Evolutionary conservation across 2,329 filamentous ascomycete species (phyloP).

Genomic region (Fusarium sp.): DNA sequence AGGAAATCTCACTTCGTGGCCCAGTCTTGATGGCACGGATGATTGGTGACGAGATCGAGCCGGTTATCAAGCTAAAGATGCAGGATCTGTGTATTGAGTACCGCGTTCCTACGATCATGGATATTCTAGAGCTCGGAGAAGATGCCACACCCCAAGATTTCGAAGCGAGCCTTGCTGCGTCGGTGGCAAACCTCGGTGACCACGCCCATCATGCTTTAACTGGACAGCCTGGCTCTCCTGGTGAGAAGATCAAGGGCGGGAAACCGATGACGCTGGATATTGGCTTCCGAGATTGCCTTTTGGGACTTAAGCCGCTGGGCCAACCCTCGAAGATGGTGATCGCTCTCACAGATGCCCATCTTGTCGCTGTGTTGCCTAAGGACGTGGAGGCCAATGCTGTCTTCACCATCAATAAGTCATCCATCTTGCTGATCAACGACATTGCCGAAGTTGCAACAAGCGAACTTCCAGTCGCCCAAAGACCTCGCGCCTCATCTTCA

Average conservation of each 20-base stretch:
- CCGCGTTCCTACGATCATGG: slow-evolving; percentile 83
- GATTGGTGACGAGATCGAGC: slow-evolving; percentile 94
- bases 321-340: slow-evolving; percentile 79
- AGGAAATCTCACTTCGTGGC: slow-evolving; percentile 38
- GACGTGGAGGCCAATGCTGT: slow-evolving; percentile 70
- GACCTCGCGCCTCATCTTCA: slow-evolving; percentile 48
- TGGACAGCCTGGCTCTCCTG: slow-evolving; percentile 38
- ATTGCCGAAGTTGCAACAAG: slow-evolving; percentile 49
- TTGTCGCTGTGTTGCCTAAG: slow-evolving; percentile 74
- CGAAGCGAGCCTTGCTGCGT: slow-evolving; percentile 78
- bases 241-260: slow-evolving; percentile 43
- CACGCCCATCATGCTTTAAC: slow-evolving; percentile 62
- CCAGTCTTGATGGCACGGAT: slow-evolving; percentile 85
- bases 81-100: slow-evolving; percentile 90
- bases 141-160: slow-evolving; percentile 77
- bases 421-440: slow-evolving; percentile 85
- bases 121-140: slow-evolving; percentile 75
- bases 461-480: slow-evolving; percentile 18
- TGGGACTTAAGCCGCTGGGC: slow-evolving; percentile 85
- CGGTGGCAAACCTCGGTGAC: slow-evolving; percentile 79
- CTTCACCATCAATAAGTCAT: slow-evolving; percentile 80
- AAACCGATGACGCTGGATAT: slow-evolving; percentile 76
- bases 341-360: slow-evolving; percentile 79
- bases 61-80: slow-evolving; percentile 86
- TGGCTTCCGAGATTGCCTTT: slow-evolving; percentile 79